Base-by-base conservation (phyloP, 257 asterid genomes). In the Jaltomata sinuosa region DNA sequence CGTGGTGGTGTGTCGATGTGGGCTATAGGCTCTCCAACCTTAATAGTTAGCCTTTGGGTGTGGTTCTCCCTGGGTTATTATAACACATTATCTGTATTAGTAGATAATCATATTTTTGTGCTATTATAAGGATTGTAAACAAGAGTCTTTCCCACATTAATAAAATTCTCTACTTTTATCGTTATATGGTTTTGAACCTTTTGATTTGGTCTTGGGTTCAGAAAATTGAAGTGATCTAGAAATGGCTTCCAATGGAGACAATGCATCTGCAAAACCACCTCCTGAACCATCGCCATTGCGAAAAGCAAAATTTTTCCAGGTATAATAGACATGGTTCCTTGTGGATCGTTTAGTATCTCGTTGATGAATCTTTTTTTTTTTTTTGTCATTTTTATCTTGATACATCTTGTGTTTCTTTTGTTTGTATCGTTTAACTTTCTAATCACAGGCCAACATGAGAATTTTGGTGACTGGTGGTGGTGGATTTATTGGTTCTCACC, bases 401-500 rank as follows among this genome's bases (percentile, higher is more conserved):
- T 53, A 22, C 22, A 8, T 82, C 50, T 31, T 36, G 2, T 61
- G 19, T 18, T 67, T 50, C 14, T 6, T 8, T 3, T 38, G 40
- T 6, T 55, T 34, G 27, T 50, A 49, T 85, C 16, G 15, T 10
- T 47, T 6, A 47, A 78, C 72, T 77, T 54, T 32, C 64, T 64
- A 34, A 77, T 86, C 11, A 38, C 93, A 95, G 99, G 98, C 98
- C 42, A 97, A 95, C 91, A 94, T 93, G 98, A 93, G 99, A 82
- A 97, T 97, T 85, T 89, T 97, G 89, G 93, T 97, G 72, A 97
- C 99, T 71, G 99, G 99, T 83, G 99, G 99, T 84, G 98, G 98
- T 90, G 98, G 99, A 89, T 96, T 96, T 91, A 96, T 96, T 57
- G 99, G 99, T 61, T 97, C 99, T 89, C 99, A 97, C 93, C 89